These are phyloP conservation scores for Cokeromyces recurvatus DNA, from an alignment of 371 early-diverging fungal species.

Conservation along the genomic window DNA sequence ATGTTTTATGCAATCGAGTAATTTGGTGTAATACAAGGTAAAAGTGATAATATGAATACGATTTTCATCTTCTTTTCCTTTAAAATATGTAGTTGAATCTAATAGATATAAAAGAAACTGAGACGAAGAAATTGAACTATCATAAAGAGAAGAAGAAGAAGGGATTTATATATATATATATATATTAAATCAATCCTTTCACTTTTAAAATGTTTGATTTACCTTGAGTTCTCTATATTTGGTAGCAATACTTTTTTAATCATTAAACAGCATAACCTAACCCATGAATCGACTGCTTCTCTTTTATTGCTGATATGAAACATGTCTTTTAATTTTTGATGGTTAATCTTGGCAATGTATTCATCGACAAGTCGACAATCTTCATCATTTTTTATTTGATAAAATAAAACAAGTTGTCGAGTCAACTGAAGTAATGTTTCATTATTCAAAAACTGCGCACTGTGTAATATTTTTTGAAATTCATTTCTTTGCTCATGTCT, in stretches of 20 bases:
- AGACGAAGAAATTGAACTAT: background rate
- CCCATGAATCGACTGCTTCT: conserved; percentile 14
- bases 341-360: background rate
- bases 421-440: no score
- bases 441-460: no score
- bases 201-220: no score
- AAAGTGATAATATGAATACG: conserved; percentile 15
- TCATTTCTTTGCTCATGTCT: conserved; percentile 6
- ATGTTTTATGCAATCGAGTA: conserved; percentile 1
- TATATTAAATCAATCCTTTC: no score
- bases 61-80: background rate
- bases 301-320: conserved; percentile 1
- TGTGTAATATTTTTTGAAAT: conserved; percentile 2
- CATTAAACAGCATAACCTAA: conserved; percentile 19
- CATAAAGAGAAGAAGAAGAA: no score
- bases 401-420: conserved; percentile 14
- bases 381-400: conserved; percentile 1
- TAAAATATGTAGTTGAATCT: background rate
- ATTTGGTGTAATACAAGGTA: background rate
- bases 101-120: background rate
- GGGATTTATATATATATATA: no score
- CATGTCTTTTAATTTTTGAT: background rate
- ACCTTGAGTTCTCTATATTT: no score
- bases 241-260: conserved; percentile 19
- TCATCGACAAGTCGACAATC: conserved; percentile 5